Evolutionary conservation across 805 yeast genomes (phyloP), one percentile per base, ranked within the genome.

Genomic region (Pichia phayaonensis): DNA sequence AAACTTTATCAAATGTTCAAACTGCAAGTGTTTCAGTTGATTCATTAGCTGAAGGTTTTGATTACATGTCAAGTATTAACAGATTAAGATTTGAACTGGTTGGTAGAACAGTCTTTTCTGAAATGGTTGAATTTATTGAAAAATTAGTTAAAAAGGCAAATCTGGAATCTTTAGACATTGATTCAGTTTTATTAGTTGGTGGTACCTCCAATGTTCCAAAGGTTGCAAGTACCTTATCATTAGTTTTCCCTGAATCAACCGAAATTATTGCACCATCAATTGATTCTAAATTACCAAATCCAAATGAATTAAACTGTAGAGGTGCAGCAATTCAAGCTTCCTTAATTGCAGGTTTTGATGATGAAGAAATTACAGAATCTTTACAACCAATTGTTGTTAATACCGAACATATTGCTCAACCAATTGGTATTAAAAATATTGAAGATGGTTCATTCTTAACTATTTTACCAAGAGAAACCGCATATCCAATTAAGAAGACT

Each of bases 291-390:
- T 86, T 94, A 51, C 66, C 83, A 54, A 80, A 87, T 71, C 97
- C 99, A 54, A 83, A 87, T 64, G 98, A 94, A 74, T 76, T 90
- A 63, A 75, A 85, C 57, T 83, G 95, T 57, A 84, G 95, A 64
- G 99, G 99, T 72, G 95, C 97, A 52, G 97, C 98, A 56, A 78
- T 92, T 66, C 98, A 94, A 77, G 99, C 97, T 47, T 81, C 95
- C 39, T 75, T 92, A 61, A 73, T 85, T 56, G 92, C 85, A 62
- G 74, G 81, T 52, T 95, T 88, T 61, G 94, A 84, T 63, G 89
- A 79, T 48, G 95, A 86, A 55, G 94, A 89, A 70, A 74, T 84
- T 61, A 72, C 76, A 45, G 95, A 89, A 71, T 83, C 94, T 51
- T 73, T 83, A 60, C 86, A 86, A 69, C 94, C 95, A 29, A 80